phyloP scores from a whole-genome alignment of 2,329 filamentous ascomycete species.

The Apiospora marii region DNA sequence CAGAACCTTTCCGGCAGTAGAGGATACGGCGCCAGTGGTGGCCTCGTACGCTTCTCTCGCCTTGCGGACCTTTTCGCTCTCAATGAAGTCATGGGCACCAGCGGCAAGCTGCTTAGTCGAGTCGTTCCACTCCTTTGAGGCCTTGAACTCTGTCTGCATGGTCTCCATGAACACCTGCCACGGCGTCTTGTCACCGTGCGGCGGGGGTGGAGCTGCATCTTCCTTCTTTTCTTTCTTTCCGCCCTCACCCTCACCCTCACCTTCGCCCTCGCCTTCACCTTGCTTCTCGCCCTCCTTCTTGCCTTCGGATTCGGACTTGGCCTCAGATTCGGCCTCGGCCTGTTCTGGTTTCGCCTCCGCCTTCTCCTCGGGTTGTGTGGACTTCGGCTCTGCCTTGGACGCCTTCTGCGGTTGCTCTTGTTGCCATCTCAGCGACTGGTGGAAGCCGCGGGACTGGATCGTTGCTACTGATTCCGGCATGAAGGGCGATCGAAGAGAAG shows the following conservation, averaged over 20 bases:
- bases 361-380: constrained; percentile 43
- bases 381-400: constrained; percentile 44
- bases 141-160: constrained; percentile 91
- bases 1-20: constrained; percentile 79
- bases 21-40: constrained; percentile 82
- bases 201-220: constrained; percentile 84
- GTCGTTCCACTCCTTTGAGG: constrained; percentile 99
- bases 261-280: constrained; percentile 54
- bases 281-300: constrained; percentile 46
- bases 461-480: constrained; percentile 50
- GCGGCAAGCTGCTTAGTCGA: constrained; percentile 94
- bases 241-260: constrained; percentile 51
- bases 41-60: constrained; percentile 88
- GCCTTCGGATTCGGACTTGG: constrained; percentile 48
- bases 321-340: constrained; percentile 43
- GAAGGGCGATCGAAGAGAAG: constrained; percentile 56
- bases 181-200: constrained; percentile 96
- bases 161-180: constrained; percentile 99
- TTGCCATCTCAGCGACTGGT: constrained; percentile 44
- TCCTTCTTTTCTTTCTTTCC: constrained; percentile 69
- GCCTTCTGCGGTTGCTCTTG: constrained; percentile 47
- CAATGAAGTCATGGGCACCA: constrained; percentile 87
- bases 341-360: constrained; percentile 47
- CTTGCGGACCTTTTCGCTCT: constrained; percentile 88
- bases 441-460: constrained; percentile 49